These are phyloP conservation scores for Lepraria neglecta DNA, from an alignment of 495 filamentous ascomycete species.

Conservation along the genomic window DNA sequence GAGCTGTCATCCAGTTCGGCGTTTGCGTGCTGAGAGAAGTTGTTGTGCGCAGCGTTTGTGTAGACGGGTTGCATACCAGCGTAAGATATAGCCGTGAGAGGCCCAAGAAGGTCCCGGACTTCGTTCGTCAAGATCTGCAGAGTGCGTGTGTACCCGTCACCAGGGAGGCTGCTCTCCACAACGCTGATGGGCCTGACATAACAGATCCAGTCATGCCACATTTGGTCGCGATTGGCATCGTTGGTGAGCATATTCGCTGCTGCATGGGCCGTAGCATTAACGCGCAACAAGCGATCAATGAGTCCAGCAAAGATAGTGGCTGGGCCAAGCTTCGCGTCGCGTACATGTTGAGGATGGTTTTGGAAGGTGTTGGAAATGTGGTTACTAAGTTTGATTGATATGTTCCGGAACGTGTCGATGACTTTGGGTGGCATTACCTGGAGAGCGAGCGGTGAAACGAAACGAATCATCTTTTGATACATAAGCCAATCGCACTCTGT, in stretches of 20 bases:
- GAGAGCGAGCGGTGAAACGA: conserved; percentile 74
- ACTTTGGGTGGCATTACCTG: conserved; percentile 84
- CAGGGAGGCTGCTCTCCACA: conserved; percentile 52
- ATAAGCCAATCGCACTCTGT: conserved; percentile 89
- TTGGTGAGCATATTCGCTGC: conserved; percentile 70
- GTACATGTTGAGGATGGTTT: conserved; percentile 71
- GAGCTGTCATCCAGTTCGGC: conserved; percentile 40
- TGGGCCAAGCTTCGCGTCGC: conserved; percentile 76
- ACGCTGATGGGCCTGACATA: conserved; percentile 67
- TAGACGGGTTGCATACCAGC: conserved; percentile 49
- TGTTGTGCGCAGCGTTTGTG: conserved; percentile 44
- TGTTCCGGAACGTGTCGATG: conserved; percentile 72
- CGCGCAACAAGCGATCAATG: conserved; percentile 75
- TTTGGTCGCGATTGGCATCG: conserved; percentile 69
- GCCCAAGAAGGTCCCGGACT: conserved; percentile 63
- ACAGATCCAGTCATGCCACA: conserved; percentile 87
- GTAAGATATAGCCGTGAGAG: conserved; percentile 50
- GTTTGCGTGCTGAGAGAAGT: conserved; percentile 28
- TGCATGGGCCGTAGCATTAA: conserved; percentile 84
- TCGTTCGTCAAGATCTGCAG: conserved; percentile 64
- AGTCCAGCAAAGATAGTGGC: conserved; percentile 84
- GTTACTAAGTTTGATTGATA: conserved; percentile 67
- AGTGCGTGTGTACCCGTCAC: conserved; percentile 23
- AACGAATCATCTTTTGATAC: conserved; percentile 93
- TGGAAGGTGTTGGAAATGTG: conserved; percentile 77